Conservation (phyloP, 495 filamentous ascomycete species). For the Neurospora sp. region DNA sequence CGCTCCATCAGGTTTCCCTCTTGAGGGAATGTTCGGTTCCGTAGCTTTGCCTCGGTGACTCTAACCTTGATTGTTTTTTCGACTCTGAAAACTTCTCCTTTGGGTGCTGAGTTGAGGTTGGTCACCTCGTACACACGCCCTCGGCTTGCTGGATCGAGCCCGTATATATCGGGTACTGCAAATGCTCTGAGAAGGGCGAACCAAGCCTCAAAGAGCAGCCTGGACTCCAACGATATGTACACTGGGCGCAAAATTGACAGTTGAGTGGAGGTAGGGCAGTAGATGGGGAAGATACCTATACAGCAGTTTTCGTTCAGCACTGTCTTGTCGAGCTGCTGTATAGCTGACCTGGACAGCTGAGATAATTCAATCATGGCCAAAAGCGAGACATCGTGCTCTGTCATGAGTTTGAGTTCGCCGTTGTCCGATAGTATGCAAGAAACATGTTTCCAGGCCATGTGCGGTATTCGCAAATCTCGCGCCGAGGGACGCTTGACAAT, state of each 20-base stretch:
- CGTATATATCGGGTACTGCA: conserved; percentile 87
- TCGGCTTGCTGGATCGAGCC: conserved; percentile 29
- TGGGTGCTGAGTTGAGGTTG: conserved; percentile 27
- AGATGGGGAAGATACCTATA: conserved; percentile 83
- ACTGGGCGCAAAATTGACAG: conserved; percentile 59
- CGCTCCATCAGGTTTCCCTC: conserved; percentile 23
- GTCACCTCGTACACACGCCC: conserved; percentile 30
- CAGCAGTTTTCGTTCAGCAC: conserved; percentile 91
- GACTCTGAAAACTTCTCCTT: conserved; percentile 44
- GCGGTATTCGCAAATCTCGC: conserved; percentile 29
- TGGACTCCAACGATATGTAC: conserved; percentile 78
- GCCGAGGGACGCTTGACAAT: conserved; percentile 41
- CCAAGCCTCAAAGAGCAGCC: conserved; percentile 93
- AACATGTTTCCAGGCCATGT: conserved; percentile 65
- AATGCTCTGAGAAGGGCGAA: conserved; percentile 89
- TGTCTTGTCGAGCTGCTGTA: conserved; percentile 83
- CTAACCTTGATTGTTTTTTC: conserved; percentile 48
- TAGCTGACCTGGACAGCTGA: conserved; percentile 76
- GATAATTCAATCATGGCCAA: conserved; percentile 81
- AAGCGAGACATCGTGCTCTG: conserved; percentile 67
- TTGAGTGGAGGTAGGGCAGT: conserved; percentile 52
- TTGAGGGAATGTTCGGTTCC: conserved; percentile 13
- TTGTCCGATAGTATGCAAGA: conserved; percentile 94
- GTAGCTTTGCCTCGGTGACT: conserved; percentile 50
- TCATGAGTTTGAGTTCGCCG: conserved; percentile 83